A percentile compares a stretch with the other conserved stretches of the same genome.
These are phyloP conservation scores for Xylaria scruposa DNA, from an alignment of 495 filamentous ascomycete species.

Conservation along the genomic window DNA sequence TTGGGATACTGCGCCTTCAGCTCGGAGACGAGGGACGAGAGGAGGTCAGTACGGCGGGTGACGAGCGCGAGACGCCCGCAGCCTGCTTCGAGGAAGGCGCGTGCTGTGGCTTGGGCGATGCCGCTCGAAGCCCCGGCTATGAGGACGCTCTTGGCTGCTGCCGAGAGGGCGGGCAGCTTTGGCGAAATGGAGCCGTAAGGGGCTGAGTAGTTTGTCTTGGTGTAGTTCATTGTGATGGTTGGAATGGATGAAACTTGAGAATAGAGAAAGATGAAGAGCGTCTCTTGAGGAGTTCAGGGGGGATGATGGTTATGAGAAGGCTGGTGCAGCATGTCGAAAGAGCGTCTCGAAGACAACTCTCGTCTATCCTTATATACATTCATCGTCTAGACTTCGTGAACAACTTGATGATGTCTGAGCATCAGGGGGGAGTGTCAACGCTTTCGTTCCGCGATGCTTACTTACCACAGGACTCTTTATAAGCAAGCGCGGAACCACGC, in stretches of 20 bases:
- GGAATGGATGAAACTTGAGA: not conserved
- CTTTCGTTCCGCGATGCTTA: conserved; percentile 9
- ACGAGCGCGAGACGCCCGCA: conserved; percentile 20
- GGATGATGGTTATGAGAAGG: not conserved
- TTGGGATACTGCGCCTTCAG: conserved; percentile 20
- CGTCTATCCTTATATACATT: not conserved
- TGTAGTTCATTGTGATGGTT: conserved; percentile 32
- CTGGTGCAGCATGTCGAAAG: not conserved
- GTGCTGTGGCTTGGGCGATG: conserved; percentile 41
- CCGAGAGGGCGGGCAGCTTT: conserved; percentile 39
- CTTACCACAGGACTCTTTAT: not conserved
- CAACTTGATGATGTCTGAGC: conserved; percentile 1
- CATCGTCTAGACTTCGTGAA: not conserved
- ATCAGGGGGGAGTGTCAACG: not conserved
- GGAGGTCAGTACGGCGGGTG: not conserved
- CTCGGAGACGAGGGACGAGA: not conserved
- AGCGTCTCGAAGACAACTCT: not conserved
- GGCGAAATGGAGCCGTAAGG: conserved; percentile 49
- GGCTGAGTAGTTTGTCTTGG: conserved; percentile 43
- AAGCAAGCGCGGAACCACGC: conserved; percentile 5
- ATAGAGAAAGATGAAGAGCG: not conserved
- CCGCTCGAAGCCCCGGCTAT: conserved; percentile 50
- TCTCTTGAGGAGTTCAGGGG: not conserved
- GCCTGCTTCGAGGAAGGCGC: conserved; percentile 35
- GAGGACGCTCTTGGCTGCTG: conserved; percentile 46